These are phyloP conservation scores for Endoconidiophora polonica DNA, from an alignment of 2,329 filamentous ascomycete species.

Conservation along the genomic window DNA sequence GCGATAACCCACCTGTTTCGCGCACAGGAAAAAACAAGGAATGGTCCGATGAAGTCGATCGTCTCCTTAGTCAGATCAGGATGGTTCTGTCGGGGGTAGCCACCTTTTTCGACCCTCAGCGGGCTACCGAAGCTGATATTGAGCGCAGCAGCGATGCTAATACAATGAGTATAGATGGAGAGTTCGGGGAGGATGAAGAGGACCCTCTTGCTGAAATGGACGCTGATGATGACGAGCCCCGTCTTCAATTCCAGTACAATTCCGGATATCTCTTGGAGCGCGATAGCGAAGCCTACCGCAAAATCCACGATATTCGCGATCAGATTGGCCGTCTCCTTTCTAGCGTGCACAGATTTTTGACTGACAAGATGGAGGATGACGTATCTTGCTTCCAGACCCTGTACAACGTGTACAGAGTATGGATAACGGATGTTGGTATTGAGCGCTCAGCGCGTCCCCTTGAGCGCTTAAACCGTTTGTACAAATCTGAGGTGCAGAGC, in stretches of 20 bases:
- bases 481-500: conserved; percentile 71
- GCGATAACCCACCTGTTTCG: conserved; percentile 65
- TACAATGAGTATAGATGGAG: conserved; percentile 25
- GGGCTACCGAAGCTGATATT: conserved; percentile 36
- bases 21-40: conserved; percentile 93
- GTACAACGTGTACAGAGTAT: conserved; percentile 82
- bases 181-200: conserved; percentile 28
- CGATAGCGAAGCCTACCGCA: conserved; percentile 42
- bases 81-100: conserved; percentile 85
- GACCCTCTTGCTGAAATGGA: conserved; percentile 39
- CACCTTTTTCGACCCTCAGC: conserved; percentile 68
- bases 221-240: conserved; percentile 64
- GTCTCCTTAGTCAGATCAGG: conserved; percentile 73
- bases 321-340: conserved; percentile 67
- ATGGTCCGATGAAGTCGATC: conserved; percentile 92
- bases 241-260: conserved; percentile 74
- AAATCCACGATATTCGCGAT: conserved; percentile 67
- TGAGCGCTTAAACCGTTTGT: conserved; percentile 69
- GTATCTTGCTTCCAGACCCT: conserved; percentile 87
- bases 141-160: conserved; percentile 35
- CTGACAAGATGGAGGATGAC: conserved; percentile 77
- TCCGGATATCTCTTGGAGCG: conserved; percentile 63
- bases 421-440: conserved; percentile 95
- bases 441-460: conserved; percentile 88
- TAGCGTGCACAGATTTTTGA: conserved; percentile 69